Evolutionary conservation across 75 land plant genomes (phyloP).

Genomic region (Pinus albicaulis): DNA sequence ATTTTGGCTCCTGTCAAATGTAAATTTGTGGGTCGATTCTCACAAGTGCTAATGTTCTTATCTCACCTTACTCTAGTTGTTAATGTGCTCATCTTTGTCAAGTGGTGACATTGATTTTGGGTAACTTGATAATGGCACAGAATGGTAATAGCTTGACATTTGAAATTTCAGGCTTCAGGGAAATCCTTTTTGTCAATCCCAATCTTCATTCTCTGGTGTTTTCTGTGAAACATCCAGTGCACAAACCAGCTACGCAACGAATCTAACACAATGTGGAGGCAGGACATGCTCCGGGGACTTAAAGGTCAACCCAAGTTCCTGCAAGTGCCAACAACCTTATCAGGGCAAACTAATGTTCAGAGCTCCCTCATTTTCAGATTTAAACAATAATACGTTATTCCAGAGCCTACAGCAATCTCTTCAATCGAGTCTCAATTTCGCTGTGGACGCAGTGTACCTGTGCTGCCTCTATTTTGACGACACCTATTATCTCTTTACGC

Average conservation of each 20-base stretch:
- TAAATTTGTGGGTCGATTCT: no score
- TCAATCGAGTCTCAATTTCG: slow-evolving; percentile 28
- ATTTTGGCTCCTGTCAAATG: no score
- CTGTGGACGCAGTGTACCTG: slow-evolving; percentile 52
- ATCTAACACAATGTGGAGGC: slow-evolving; percentile 40
- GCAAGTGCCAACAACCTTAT: slow-evolving; percentile 61
- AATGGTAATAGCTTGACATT: neutral
- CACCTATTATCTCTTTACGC: slow-evolving; percentile 47
- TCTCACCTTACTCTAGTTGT: neutral
- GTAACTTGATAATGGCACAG: neutral
- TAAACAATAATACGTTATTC: slow-evolving; percentile 36
- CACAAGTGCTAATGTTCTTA: neutral
- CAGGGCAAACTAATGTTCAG: slow-evolving; percentile 46
- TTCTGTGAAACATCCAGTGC: slow-evolving; percentile 32
- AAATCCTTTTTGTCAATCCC: slow-evolving; percentile 41
- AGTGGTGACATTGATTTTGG: neutral
- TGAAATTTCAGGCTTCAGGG: slow-evolving; percentile 35
- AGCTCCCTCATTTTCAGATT: slow-evolving; percentile 44
- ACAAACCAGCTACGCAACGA: slow-evolving; percentile 43
- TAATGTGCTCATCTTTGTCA: neutral
- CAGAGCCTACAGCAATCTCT: slow-evolving; percentile 39
- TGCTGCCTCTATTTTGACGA: slow-evolving; percentile 42
- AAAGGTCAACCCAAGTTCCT: slow-evolving; percentile 55
- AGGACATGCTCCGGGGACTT: slow-evolving; percentile 31
- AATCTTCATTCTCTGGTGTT: slow-evolving; percentile 11